Percentiles rank a stretch among this genome's conserved stretches.
Evolutionary conservation across 805 yeast species (phyloP).

Genomic region (Wickerhamiella musiphila): DNA sequence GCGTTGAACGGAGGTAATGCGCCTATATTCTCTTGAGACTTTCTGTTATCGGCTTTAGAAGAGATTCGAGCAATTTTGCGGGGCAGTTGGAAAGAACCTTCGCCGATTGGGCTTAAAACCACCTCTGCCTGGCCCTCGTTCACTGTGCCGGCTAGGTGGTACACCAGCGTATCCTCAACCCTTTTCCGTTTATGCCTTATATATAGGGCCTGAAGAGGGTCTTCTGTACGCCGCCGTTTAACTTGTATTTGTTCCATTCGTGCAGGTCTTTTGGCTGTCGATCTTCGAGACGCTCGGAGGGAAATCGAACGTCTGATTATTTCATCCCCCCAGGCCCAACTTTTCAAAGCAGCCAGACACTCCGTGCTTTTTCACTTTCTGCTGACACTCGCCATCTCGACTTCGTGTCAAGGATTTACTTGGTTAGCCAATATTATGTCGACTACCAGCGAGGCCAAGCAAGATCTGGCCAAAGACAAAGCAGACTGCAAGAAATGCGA

Average conservation of each 20-base stretch:
- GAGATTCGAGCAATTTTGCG: conserved; percentile 12
- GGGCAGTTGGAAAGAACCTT: conserved; percentile 2
- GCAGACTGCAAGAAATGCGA: conserved; percentile 57
- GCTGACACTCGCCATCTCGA: no score
- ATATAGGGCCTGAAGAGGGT: conserved; percentile 65
- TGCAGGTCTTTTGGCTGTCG: no score
- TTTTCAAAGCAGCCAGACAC: no score
- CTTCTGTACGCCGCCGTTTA: conserved; percentile 74
- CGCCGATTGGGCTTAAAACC: not conserved
- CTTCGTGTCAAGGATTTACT: no score
- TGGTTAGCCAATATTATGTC: no score
- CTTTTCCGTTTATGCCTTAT: conserved; percentile 11
- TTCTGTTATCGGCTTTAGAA: conserved; percentile 14
- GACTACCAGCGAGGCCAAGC: conserved; percentile 16
- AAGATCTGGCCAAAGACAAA: conserved; percentile 40
- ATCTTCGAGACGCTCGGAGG: no score
- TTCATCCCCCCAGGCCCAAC: no score
- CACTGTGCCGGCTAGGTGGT: conserved; percentile 18
- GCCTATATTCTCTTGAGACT: conserved; percentile 14
- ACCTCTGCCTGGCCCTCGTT: conserved; percentile 12
- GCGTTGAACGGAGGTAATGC: conserved; percentile 6
- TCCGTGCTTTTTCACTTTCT: not conserved
- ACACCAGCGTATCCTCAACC: conserved; percentile 10
- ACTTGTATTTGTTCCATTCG: conserved; percentile 40
- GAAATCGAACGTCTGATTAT: no score